Conservation (phyloP, 768 basidiomycete species). For the Russula sp. region DNA sequence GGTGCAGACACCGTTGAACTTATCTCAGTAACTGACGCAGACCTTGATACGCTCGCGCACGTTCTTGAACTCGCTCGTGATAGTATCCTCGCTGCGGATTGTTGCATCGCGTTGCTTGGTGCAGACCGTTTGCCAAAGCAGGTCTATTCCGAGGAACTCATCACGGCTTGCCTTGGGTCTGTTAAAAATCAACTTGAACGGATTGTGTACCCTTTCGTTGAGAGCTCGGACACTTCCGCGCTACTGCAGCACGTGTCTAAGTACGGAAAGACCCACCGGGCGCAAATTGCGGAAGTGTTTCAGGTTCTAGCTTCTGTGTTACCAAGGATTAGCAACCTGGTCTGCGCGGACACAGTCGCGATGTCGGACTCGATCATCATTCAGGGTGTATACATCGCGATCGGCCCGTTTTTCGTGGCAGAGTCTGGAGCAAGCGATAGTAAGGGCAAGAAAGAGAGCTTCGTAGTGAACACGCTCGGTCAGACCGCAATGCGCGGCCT, state of each 20-base stretch:
- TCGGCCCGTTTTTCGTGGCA: slow-evolving; percentile 91
- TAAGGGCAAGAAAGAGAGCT: slow-evolving; percentile 52
- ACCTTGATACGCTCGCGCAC: slow-evolving; percentile 47
- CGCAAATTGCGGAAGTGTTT: slow-evolving; percentile 60
- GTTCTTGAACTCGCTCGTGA: slow-evolving; percentile 60
- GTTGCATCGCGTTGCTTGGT: slow-evolving; percentile 68
- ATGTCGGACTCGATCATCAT: slow-evolving; percentile 93
- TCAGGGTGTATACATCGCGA: slow-evolving; percentile 85
- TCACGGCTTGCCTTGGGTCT: slow-evolving; percentile 66
- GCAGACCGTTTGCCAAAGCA: slow-evolving; percentile 82
- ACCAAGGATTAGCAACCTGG: slow-evolving; percentile 66
- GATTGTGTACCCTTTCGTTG: slow-evolving; percentile 82
- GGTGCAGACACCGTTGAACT: slow-evolving; percentile 23
- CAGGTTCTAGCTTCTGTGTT: slow-evolving; percentile 66
- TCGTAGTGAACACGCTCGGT: slow-evolving; percentile 61
- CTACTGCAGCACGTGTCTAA: slow-evolving; percentile 49
- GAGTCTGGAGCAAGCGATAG: slow-evolving; percentile 54
- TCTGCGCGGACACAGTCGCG: slow-evolving; percentile 63
- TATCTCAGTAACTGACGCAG: slow-evolving; percentile 37
- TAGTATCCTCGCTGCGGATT: slow-evolving; percentile 78
- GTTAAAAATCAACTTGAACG: slow-evolving; percentile 77
- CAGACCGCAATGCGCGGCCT: slow-evolving; percentile 77
- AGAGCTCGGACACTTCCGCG: slow-evolving; percentile 50
- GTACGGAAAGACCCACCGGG: slow-evolving; percentile 34
- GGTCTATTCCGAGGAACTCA: slow-evolving; percentile 94